A percentile compares a stretch with the other conserved stretches of the same genome.
These are phyloP conservation scores for Dactylorhiza incarnata DNA, from an alignment of 106 monocot species.

Conservation along the genomic window DNA sequence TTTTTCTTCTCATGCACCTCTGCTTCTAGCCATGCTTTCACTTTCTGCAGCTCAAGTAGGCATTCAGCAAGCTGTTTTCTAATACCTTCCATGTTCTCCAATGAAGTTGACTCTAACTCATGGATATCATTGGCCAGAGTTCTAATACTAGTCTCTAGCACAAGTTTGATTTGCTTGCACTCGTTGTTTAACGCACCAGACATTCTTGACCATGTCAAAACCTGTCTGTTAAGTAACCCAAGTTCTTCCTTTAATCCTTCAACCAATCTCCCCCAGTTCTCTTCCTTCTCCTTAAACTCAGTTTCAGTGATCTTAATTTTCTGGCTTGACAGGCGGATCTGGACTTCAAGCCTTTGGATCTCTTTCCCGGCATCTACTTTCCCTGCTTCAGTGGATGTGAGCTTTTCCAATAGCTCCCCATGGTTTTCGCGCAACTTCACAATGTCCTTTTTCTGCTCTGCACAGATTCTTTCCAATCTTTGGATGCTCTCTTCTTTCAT, in stretches of 20 bases:
- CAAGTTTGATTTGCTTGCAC: constrained; percentile 23
- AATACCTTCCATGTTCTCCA: constrained; percentile 14
- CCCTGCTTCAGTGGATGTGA: constrained; percentile 27
- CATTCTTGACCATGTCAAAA: constrained; percentile 11
- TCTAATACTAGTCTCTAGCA: constrained; percentile 17
- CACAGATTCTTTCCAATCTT: constrained; percentile 14
- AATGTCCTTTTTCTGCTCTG: constrained; percentile 36
- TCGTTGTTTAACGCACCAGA: constrained; percentile 20
- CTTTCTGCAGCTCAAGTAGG: constrained; percentile 18
- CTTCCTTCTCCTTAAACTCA: constrained; percentile 49
- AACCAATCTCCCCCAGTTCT: constrained; percentile 21
- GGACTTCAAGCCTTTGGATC: constrained; percentile 49
- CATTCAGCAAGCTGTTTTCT: constrained; percentile 21
- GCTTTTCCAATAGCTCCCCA: constrained; percentile 28
- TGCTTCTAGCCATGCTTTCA: constrained; percentile 16
- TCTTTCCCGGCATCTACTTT: constrained; percentile 24
- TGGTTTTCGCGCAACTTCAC: constrained; percentile 18
- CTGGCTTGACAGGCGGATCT: constrained; percentile 54
- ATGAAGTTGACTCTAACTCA: constrained; percentile 20
- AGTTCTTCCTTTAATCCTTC: constrained; percentile 26
- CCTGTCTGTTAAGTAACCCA: constrained; percentile 30
- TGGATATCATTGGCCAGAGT: constrained; percentile 15
- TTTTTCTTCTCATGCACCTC: constrained; percentile 23
- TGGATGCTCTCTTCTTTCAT: constrained; percentile 18
- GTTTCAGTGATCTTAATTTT: constrained; percentile 71